Evolutionary conservation across 345 rosid genomes (phyloP).

Genomic region (Leavenworthia alabamica): DNA sequence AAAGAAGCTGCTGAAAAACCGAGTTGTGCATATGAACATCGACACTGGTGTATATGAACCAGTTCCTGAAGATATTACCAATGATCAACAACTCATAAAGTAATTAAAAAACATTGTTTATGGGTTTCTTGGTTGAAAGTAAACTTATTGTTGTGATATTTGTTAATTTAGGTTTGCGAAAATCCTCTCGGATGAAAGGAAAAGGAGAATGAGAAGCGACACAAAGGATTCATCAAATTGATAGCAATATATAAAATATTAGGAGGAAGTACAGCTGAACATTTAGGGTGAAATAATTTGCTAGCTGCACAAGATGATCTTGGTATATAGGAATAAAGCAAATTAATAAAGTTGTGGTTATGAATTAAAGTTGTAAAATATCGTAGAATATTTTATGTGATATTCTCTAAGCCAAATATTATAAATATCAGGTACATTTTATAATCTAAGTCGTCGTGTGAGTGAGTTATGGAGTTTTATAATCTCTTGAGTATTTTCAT

Average conservation of each 20-base stretch:
- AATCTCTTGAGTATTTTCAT: no score
- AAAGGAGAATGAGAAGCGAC: conserved; percentile 17
- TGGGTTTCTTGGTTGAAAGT: not conserved
- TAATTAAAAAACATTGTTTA: not conserved
- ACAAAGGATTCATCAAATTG: conserved; percentile 4
- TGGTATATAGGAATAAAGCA: not conserved
- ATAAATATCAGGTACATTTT: no score
- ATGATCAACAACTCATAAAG: conserved; percentile 56
- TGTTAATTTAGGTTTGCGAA: conserved; percentile 41
- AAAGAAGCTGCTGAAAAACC: conserved; percentile 34
- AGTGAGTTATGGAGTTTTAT: no score
- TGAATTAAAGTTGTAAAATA: no score
- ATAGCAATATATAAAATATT: not conserved
- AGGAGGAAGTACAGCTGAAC: not conserved
- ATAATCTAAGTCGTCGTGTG: no score
- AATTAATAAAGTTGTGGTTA: no score
- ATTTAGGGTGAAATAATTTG: not conserved
- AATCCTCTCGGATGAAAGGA: conserved; percentile 48
- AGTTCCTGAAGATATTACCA: conserved; percentile 37
- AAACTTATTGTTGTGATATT: not conserved
- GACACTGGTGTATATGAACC: conserved; percentile 52
- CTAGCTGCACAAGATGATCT: not conserved
- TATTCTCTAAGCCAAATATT: no score
- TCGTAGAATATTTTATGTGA: no score
- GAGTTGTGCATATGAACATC: conserved; percentile 37